A percentile compares a stretch with the other conserved stretches of the same genome.
These are phyloP conservation scores for Penicillium sp. DNA, from an alignment of 2,329 filamentous ascomycete species.

Conservation along the genomic window DNA sequence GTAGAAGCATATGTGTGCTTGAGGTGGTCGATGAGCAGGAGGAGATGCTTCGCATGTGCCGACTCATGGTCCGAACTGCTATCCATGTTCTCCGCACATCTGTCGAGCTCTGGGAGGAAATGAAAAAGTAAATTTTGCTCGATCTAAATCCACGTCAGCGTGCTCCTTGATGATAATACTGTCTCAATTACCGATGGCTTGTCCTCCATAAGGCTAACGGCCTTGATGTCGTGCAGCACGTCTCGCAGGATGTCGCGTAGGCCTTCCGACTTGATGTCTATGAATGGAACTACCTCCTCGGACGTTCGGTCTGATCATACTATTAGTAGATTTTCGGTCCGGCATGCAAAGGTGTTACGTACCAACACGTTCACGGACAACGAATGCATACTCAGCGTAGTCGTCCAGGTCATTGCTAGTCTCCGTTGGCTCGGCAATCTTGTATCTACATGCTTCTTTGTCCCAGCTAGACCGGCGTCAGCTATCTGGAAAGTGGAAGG, in stretches of 20 bases:
- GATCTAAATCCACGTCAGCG: conserved; percentile 17
- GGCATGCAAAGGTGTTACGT: background rate
- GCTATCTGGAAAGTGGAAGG: too few relatives aligned
- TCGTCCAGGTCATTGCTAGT: background rate
- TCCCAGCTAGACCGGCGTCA: too few relatives aligned
- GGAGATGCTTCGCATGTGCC: too few relatives aligned
- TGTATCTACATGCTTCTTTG: background rate
- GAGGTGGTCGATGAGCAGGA: too few relatives aligned
- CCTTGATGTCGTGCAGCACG: conserved; percentile 29
- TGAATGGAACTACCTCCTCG: conserved; percentile 20
- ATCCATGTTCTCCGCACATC: too few relatives aligned
- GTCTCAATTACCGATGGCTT: conserved; percentile 28
- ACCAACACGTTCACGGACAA: background rate
- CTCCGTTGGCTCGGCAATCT: background rate
- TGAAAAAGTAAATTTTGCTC: conserved; percentile 23
- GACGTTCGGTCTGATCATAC: conserved; percentile 21
- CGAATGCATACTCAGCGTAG: background rate
- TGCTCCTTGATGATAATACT: conserved; percentile 8
- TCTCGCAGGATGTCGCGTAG: conserved; percentile 30
- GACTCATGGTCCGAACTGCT: too few relatives aligned
- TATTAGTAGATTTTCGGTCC: background rate
- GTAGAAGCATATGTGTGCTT: too few relatives aligned
- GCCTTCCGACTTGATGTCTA: conserved; percentile 32
- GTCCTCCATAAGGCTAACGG: conserved; percentile 29
- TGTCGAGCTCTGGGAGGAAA: too few relatives aligned